A percentile compares a stretch with the other conserved stretches of the same genome.
phyloP scores from a whole-genome alignment of 1,284 basidiomycete species.

The Mycosarcoma maydis region DNA sequence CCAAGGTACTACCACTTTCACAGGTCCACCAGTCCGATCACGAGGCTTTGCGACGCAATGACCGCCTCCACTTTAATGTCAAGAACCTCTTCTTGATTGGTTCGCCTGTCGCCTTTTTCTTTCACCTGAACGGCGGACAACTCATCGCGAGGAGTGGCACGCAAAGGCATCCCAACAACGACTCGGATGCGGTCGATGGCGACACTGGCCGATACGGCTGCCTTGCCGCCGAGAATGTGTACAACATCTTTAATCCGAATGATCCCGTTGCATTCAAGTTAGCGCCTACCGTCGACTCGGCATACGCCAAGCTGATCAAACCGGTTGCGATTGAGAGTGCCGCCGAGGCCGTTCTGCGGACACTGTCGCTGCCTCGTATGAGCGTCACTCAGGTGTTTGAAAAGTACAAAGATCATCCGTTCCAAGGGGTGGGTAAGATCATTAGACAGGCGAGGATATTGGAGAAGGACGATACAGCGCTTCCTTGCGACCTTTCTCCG shows the following conservation, averaged over 20 bases:
- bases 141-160: constrained; percentile 70
- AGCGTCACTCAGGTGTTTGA: constrained; percentile 65
- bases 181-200: constrained; percentile 65
- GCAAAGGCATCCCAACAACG: constrained; percentile 68
- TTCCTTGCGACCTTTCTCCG: constrained; percentile 13
- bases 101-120: constrained; percentile 71
- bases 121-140: constrained; percentile 71
- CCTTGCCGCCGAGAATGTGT: constrained; percentile 70
- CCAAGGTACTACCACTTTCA: constrained; percentile 65
- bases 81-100: constrained; percentile 72
- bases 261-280: constrained; percentile 68
- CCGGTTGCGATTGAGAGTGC: constrained; percentile 66
- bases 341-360: constrained; percentile 59
- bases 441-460: constrained; percentile 12
- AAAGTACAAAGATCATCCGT: constrained; percentile 42
- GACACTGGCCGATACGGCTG: constrained; percentile 71
- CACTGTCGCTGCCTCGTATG: constrained; percentile 59
- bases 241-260: constrained; percentile 69
- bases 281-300: constrained; percentile 66
- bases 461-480: constrained; percentile 4
- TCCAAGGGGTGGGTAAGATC: constrained; percentile 42
- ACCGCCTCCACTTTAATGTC: constrained; percentile 67
- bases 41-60: constrained; percentile 22
- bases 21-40: constrained; percentile 11
- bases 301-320: constrained; percentile 66